Percentiles rank a stretch among this genome's conserved stretches.
Evolutionary conservation across 257 asterid genomes (phyloP).

Genomic region (Cruciata laevipes): DNA sequence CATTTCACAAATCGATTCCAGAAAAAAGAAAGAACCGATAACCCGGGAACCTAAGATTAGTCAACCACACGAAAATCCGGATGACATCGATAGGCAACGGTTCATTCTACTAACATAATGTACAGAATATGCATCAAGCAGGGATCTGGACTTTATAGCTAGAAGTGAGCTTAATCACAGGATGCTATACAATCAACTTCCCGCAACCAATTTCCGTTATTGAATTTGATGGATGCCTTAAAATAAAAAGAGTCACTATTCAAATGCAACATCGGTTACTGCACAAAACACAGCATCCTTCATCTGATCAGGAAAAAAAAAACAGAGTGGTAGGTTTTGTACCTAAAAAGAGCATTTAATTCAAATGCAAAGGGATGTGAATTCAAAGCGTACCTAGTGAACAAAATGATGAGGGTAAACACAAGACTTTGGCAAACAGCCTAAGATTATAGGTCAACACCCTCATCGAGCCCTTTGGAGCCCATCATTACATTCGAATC

Average conservation of each 20-base stretch:
- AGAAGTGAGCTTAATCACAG: neutral
- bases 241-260: too few relatives aligned
- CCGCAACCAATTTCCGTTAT: neutral
- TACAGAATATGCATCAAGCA: neutral
- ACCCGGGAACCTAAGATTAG: neutral
- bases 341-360: neutral
- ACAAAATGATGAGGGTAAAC: neutral
- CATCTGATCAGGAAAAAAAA: neutral
- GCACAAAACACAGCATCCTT: neutral
- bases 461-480: conserved; percentile 93
- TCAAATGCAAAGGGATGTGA: neutral
- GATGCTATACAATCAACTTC: neutral
- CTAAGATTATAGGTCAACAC: conserved; percentile 60
- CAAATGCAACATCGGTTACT: neutral
- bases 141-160: too few relatives aligned
- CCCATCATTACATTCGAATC: conserved; percentile 88
- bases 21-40: neutral
- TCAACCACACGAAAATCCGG: too few relatives aligned
- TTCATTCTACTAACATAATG: neutral
- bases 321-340: neutral
- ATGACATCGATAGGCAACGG: neutral
- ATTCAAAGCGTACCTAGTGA: conserved; percentile 5
- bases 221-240: neutral
- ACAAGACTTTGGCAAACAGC: neutral
- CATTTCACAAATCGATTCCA: neutral